Conservation (phyloP, 2,329 filamentous ascomycete species). For the Aspergillus sclerotialis region DNA sequence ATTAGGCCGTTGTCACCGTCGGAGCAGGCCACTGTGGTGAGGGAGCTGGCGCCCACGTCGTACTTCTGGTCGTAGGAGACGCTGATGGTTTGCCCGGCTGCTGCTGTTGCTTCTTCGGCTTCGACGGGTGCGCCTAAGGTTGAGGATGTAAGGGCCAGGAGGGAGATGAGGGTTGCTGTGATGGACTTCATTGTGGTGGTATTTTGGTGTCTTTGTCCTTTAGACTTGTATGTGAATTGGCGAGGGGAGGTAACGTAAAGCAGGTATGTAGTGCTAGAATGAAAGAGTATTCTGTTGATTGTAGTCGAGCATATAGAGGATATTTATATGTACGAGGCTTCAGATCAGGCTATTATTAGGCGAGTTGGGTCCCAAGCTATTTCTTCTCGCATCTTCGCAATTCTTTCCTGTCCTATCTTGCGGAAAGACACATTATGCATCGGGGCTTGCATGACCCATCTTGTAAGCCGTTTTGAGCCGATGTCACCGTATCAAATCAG, state of each 20-base stretch:
- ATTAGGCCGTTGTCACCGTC: conserved; percentile 29
- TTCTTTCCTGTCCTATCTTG: too few relatives aligned
- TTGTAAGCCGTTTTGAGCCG: background rate
- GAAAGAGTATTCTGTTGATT: too few relatives aligned
- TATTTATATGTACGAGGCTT: conserved; percentile 1
- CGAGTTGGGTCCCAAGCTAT: conserved; percentile 13
- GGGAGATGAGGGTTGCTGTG: conserved; percentile 10
- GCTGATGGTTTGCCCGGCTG: conserved; percentile 20
- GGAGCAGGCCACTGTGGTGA: conserved; percentile 46
- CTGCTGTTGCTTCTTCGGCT: conserved; percentile 6
- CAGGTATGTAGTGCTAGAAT: too few relatives aligned
- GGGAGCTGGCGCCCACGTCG: conserved; percentile 51
- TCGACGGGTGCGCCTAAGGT: conserved; percentile 16
- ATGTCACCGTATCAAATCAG: background rate
- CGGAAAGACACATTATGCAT: too few relatives aligned
- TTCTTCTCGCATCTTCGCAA: too few relatives aligned
- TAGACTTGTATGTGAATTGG: background rate
- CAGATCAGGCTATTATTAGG: background rate
- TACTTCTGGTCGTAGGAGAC: conserved; percentile 70
- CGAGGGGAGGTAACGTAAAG: background rate
- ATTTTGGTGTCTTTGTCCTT: conserved; percentile 1
- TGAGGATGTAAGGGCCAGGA: conserved; percentile 17
- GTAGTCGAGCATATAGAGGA: too few relatives aligned
- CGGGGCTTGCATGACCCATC: too few relatives aligned
- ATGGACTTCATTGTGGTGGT: conserved; percentile 20